Percentiles rank a stretch among this genome's conserved stretches.
phyloP scores from a whole-genome alignment of 106 monocot genomes.

The Allium cepa region DNA sequence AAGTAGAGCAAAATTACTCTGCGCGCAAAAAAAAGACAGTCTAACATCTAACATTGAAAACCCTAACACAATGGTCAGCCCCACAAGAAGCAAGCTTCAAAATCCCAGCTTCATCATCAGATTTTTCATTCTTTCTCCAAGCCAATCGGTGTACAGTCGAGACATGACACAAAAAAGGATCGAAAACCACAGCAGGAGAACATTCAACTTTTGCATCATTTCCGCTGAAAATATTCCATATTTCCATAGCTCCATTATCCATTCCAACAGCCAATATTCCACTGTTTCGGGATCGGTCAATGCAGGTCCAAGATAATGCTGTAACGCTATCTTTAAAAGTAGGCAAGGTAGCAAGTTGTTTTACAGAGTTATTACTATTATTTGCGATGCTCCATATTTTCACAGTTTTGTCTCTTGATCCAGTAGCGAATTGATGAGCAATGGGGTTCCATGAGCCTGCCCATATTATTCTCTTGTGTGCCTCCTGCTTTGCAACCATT shows the following conservation, averaged over 20 bases:
- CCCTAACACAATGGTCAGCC: constrained; percentile 81
- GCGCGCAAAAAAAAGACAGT: background rate
- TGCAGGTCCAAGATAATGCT: constrained; percentile 66
- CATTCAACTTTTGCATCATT: constrained; percentile 15
- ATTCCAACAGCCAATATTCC: constrained; percentile 80
- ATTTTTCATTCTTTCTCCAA: constrained; percentile 34
- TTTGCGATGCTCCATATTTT: constrained; percentile 67
- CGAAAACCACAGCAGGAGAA: constrained; percentile 21
- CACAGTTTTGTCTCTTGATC: constrained; percentile 89
- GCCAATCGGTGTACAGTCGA: constrained; percentile 62
- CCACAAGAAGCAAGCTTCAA: constrained; percentile 87
- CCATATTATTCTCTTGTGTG: constrained; percentile 99
- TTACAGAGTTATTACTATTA: constrained; percentile 25
- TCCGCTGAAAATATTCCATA: constrained; percentile 57
- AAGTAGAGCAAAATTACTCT: too few species aligned
- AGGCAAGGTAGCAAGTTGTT: constrained; percentile 50
- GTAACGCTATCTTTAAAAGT: constrained; percentile 76
- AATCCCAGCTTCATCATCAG: constrained; percentile 14
- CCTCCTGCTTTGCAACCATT: constrained; percentile 53
- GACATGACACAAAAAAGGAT: constrained; percentile 75
- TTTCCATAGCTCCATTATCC: constrained; percentile 84
- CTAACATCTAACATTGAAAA: constrained; percentile 43
- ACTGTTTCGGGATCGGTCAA: constrained; percentile 23
- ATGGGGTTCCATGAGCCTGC: constrained; percentile 92
- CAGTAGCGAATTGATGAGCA: constrained; percentile 79